These are phyloP conservation scores for Rhizomucor miehei DNA, from an alignment of 371 early-diverging fungal genomes.

Conservation along the genomic window DNA sequence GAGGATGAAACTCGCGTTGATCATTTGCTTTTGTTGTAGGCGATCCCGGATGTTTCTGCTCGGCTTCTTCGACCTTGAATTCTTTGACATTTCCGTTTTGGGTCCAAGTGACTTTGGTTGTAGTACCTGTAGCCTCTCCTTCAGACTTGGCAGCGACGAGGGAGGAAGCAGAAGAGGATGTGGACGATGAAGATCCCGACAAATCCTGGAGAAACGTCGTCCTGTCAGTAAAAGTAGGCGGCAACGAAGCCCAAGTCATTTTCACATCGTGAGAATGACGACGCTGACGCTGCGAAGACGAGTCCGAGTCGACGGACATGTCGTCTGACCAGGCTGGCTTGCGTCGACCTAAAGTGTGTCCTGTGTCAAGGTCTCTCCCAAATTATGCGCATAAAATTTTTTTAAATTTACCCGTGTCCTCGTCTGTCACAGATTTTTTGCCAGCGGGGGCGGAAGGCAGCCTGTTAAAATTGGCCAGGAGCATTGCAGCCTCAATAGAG, in stretches of 20 bases:
- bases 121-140: no score
- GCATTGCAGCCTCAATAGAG: conserved; percentile 50
- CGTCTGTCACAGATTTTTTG: not conserved
- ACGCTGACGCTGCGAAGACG: conserved; percentile 17
- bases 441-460: conserved; percentile 8
- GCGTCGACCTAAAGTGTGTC: not conserved
- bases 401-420: not conserved
- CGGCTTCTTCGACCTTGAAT: not conserved
- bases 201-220: conserved; percentile 16
- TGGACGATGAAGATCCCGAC: not conserved
- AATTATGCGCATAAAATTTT: conserved; percentile 42
- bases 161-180: conserved; percentile 4
- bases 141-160: not conserved
- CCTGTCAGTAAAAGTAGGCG: conserved; percentile 28
- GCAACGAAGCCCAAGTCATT: conserved; percentile 42
- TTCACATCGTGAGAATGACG: conserved; percentile 41
- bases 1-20: no score
- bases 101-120: conserved; percentile 12
- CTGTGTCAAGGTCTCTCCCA: no score
- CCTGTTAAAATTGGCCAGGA: conserved; percentile 41
- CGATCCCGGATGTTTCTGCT: not conserved
- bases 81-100: conserved; percentile 1
- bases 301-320: conserved; percentile 34
- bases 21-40: no score
- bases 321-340: conserved; percentile 15